Evolutionary conservation across 495 filamentous ascomycete genomes (phyloP).

Genomic region (Xylaria grammica): DNA sequence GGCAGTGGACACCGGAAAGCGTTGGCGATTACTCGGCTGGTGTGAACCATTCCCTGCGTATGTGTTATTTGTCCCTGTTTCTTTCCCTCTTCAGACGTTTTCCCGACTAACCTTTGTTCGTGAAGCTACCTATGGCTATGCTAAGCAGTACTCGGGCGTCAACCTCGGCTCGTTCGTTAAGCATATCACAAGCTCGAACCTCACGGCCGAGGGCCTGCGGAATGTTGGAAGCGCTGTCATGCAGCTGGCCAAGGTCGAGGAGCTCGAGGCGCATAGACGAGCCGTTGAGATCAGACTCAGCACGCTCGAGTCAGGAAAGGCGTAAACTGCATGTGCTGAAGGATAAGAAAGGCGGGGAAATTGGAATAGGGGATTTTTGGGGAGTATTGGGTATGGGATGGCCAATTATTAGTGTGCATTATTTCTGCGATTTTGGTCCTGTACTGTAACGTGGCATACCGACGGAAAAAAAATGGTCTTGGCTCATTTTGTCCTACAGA

Average conservation of each 20-base stretch:
- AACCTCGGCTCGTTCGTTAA: slow-evolving; percentile 95
- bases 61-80: slow-evolving; percentile 44
- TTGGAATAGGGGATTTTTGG: not conserved
- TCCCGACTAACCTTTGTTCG: slow-evolving; percentile 1
- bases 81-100: not conserved
- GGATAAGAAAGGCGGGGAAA: not conserved
- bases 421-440: not conserved
- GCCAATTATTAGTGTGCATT: not conserved
- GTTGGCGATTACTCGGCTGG: slow-evolving; percentile 98
- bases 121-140: slow-evolving; percentile 95
- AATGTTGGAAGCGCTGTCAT: slow-evolving; percentile 89
- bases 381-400: not conserved
- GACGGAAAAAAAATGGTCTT: too few species aligned
- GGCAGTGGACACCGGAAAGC: slow-evolving; percentile 93
- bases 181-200: slow-evolving; percentile 90
- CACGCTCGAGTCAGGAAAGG: not conserved
- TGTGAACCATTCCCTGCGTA: slow-evolving; percentile 96
- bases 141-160: slow-evolving; percentile 97
- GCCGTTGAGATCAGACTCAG: slow-evolving; percentile 84
- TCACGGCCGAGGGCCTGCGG: slow-evolving; percentile 81
- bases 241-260: slow-evolving; percentile 91
- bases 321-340: not conserved
- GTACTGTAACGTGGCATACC: not conserved
- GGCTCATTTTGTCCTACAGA: too few species aligned
- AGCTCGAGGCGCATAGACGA: slow-evolving; percentile 90